Evolutionary conservation across 148 eudicot species (phyloP), one percentile per base, ranked within the genome.

Genomic region (Polygonum aviculare): DNA sequence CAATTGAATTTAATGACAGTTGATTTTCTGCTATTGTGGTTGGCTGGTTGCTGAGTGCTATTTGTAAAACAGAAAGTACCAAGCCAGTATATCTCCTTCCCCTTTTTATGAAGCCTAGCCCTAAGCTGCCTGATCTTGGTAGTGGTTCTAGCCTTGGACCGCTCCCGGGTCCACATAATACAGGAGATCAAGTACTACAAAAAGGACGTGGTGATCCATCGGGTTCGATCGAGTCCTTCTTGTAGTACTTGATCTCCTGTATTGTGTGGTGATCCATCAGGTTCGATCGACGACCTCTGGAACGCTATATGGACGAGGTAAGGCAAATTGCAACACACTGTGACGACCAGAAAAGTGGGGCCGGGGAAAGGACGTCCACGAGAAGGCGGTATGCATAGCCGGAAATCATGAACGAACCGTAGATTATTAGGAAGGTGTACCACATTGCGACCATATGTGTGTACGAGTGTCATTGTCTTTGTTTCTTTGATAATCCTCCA

Each of bases 231-330:
- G 88, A 81, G 19, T 92, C 91, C 84, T 92, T 92, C 87, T 77
- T 90, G 59, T 85, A 88, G 81, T 87, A 88, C 81, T 90, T 93
- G 80, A 93, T 93, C 80, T 91, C 94, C 84, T 93, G 98, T 65
- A 93, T 90, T 15, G 88, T 76, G n/a, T 93, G 97, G 78, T 93
- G 98, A 72, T 93, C 94, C 87, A 90, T 75, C 1, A 97, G 98
- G 77, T 91, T 26, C 31, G 31, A 26, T 85, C 69, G 88, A 86
- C 0, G 84, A 78, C 44, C 97, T 84, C 54, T 91, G 98, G 82
- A 82, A 88, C 0, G 87, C 84, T 18, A 88, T 83, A 73, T 93
- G 93, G 16, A 86, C 87, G 12, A 91, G 79, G 78, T 93, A 91
- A 0, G 98, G 98, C n/a, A 88, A 81, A 45, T 77, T 81, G 50